These are phyloP conservation scores for Nakazawaea peltata DNA, from an alignment of 805 yeast genomes.

Conservation along the genomic window DNA sequence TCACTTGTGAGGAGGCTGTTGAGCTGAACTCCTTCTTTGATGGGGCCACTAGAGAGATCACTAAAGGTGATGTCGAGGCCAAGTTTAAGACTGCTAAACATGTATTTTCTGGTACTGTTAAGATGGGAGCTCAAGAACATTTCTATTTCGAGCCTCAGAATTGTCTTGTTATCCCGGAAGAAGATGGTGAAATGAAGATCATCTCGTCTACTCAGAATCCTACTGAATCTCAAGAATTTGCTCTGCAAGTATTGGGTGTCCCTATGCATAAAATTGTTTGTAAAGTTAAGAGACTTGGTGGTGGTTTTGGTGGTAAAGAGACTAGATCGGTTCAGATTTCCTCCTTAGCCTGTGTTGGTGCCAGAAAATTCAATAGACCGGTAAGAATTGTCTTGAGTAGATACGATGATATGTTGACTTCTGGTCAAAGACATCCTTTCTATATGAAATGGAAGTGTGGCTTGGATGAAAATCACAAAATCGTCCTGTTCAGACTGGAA, in stretches of 20 bases:
- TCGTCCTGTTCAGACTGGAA: slow-evolving; percentile 29
- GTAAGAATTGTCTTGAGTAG: slow-evolving; percentile 32
- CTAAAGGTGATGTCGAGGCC: slow-evolving; percentile 31
- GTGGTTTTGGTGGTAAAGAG: slow-evolving; percentile 45
- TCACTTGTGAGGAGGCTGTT: slow-evolving; percentile 36
- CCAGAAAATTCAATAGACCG: slow-evolving; percentile 32
- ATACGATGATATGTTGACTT: slow-evolving; percentile 34
- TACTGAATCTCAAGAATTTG: slow-evolving; percentile 33
- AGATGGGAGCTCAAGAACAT: slow-evolving; percentile 42
- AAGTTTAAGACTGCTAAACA: slow-evolving; percentile 26
- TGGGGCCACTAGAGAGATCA: slow-evolving; percentile 21
- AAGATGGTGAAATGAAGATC: slow-evolving; percentile 36
- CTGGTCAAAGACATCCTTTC: slow-evolving; percentile 43
- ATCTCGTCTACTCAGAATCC: slow-evolving; percentile 37
- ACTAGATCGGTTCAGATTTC: slow-evolving; percentile 31
- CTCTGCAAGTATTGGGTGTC: slow-evolving; percentile 33
- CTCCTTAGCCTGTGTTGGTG: slow-evolving; percentile 32
- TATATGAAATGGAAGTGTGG: slow-evolving; percentile 33
- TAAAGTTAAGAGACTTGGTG: slow-evolving; percentile 36
- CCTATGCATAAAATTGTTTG: slow-evolving; percentile 32
- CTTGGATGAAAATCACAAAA: slow-evolving; percentile 30
- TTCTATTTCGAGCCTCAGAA: slow-evolving; percentile 41
- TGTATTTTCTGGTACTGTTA: slow-evolving; percentile 27
- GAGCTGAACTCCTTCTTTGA: slow-evolving; percentile 30
- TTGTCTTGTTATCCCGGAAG: slow-evolving; percentile 34